These are phyloP conservation scores for Clausena lansium DNA, from an alignment of 345 rosid species.

Conservation along the genomic window DNA sequence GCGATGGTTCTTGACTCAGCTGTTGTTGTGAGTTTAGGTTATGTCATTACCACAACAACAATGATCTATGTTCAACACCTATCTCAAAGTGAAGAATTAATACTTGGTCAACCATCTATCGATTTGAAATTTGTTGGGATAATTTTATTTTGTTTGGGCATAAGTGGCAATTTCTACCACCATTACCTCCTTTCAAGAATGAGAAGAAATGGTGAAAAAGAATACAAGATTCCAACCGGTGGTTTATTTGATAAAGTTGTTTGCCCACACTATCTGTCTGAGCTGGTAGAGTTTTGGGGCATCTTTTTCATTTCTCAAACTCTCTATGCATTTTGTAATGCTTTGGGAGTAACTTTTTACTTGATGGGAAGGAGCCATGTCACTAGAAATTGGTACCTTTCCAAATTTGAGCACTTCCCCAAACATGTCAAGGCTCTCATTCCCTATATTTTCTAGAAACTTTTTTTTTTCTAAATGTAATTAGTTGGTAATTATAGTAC, in stretches of 20 bases:
- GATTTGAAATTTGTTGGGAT: slow-evolving; percentile 46
- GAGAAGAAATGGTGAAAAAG: slow-evolving; percentile 40
- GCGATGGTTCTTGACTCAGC: slow-evolving; percentile 32
- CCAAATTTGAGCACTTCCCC: slow-evolving; percentile 69
- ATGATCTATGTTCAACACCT: slow-evolving; percentile 47
- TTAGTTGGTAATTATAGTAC: too few species aligned
- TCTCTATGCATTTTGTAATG: slow-evolving; percentile 34
- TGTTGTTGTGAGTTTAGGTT: slow-evolving; percentile 34
- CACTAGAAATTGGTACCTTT: slow-evolving; percentile 68
- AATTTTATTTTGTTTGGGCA: slow-evolving; percentile 50
- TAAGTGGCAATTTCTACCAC: slow-evolving; percentile 74
- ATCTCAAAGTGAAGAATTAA: slow-evolving; percentile 21
- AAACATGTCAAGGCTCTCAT: slow-evolving; percentile 46
- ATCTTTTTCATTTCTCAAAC: slow-evolving; percentile 56
- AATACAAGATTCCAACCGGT: slow-evolving; percentile 62
- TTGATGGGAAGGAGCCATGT: slow-evolving; percentile 61
- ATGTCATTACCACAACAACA: slow-evolving; percentile 32
- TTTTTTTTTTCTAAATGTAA: not conserved
- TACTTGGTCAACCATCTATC: slow-evolving; percentile 31
- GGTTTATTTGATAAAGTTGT: slow-evolving; percentile 56
- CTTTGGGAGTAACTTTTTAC: slow-evolving; percentile 40
- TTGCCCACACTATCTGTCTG: slow-evolving; percentile 83
- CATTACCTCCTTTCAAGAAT: slow-evolving; percentile 62
- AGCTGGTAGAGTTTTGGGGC: slow-evolving; percentile 56
- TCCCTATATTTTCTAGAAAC: slow-evolving; percentile 51